These are phyloP conservation scores for Epichloe gansuensis DNA, from an alignment of 2,329 filamentous ascomycete species.

Conservation along the genomic window DNA sequence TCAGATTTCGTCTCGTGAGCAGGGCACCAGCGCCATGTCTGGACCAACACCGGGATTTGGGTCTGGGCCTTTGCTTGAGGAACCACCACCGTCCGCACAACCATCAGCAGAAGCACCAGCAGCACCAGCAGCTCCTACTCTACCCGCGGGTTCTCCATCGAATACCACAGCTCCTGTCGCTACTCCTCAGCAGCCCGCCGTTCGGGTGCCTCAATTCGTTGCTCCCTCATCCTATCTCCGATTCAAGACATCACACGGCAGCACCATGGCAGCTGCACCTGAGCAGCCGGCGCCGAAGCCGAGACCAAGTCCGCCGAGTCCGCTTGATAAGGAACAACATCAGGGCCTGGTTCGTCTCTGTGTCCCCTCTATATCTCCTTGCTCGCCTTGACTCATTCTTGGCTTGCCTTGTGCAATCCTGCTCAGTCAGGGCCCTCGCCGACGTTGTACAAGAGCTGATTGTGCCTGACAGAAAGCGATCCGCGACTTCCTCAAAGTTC, in stretches of 20 bases:
- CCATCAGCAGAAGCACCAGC: not conserved
- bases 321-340: constrained; percentile 64
- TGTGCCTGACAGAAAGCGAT: constrained; percentile 58
- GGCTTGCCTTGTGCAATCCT: not conserved
- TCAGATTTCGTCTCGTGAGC: constrained; percentile 9
- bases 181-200: constrained; percentile 9
- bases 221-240: constrained; percentile 48
- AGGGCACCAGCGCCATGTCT: constrained; percentile 7
- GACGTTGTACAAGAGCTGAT: constrained; percentile 6
- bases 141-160: not conserved
- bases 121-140: not conserved
- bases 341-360: constrained; percentile 51
- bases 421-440: not conserved
- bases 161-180: not conserved
- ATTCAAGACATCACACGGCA: constrained; percentile 22
- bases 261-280: constrained; percentile 20
- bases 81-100: constrained; percentile 2
- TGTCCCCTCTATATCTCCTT: not conserved
- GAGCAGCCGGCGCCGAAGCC: constrained; percentile 9
- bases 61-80: constrained; percentile 3
- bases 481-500: constrained; percentile 88
- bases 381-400: not conserved
- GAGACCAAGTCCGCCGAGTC: constrained; percentile 30
- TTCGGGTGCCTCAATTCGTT: constrained; percentile 41
- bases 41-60: not conserved